These are phyloP conservation scores for Myochromella boudieri DNA, from an alignment of 768 basidiomycete species.

Conservation along the genomic window DNA sequence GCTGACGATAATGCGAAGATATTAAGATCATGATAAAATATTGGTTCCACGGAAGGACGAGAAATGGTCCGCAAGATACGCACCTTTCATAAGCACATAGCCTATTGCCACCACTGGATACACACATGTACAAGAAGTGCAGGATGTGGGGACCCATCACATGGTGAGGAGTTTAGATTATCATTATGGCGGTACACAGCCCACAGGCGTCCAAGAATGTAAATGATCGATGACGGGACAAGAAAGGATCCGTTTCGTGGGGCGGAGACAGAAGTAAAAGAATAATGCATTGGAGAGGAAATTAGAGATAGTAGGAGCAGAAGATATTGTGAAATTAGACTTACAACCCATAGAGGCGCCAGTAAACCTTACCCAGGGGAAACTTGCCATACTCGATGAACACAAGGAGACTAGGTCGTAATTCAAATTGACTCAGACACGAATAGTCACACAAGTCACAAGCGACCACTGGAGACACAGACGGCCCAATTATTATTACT, in stretches of 20 bases:
- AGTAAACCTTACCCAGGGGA: conserved; percentile 60
- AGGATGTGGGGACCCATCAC: conserved; percentile 9
- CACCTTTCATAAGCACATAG: conserved; percentile 62
- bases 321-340: conserved; percentile 25
- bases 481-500: not conserved
- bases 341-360: conserved; percentile 45
- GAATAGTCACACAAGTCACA: conserved; percentile 3
- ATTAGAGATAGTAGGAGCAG: conserved; percentile 9
- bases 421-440: not conserved
- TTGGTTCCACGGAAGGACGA: conserved; percentile 9
- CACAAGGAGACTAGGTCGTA: conserved; percentile 1
- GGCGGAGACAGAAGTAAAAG: conserved; percentile 1
- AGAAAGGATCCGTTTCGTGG: conserved; percentile 5
- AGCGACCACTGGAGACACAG: not conserved
- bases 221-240: conserved; percentile 1
- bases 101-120: conserved; percentile 54
- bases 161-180: too few relatives aligned
- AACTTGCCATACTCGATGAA: conserved; percentile 39
- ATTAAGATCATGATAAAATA: conserved; percentile 12
- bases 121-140: conserved; percentile 1
- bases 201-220: not conserved
- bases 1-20: conserved; percentile 31
- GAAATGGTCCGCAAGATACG: conserved; percentile 20
- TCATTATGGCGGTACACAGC: not conserved
- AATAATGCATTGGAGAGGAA: conserved; percentile 1